Conservation (phyloP, 164 flowering plant species). For the Dillenia suffruticosa region DNA sequence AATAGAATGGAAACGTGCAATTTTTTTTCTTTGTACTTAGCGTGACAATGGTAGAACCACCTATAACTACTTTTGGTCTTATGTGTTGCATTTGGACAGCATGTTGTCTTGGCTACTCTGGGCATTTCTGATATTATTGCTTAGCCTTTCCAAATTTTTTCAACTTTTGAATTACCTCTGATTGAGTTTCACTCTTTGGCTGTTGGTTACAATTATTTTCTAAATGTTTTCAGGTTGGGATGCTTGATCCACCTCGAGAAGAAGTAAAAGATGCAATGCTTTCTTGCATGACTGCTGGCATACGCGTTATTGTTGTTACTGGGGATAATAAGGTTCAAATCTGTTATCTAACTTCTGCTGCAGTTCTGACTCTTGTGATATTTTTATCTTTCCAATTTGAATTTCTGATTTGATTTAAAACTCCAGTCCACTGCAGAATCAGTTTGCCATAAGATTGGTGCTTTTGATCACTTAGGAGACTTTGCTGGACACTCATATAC, state of each 20-base stretch:
- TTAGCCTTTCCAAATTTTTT: too few species aligned
- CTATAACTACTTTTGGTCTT: too few species aligned
- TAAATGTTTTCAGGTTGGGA: slow-evolving; percentile 64
- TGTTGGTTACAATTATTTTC: too few species aligned
- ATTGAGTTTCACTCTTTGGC: too few species aligned
- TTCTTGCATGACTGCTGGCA: slow-evolving; percentile 95
- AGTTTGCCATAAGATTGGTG: slow-evolving; percentile 81
- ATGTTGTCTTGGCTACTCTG: too few species aligned
- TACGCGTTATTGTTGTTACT: slow-evolving; percentile 96
- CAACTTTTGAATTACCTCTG: too few species aligned
- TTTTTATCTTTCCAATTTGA: slow-evolving; percentile 3
- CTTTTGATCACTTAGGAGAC: slow-evolving; percentile 79
- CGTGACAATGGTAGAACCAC: too few species aligned
- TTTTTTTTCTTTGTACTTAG: too few species aligned
- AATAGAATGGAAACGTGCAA: too few species aligned
- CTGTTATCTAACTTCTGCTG: not conserved
- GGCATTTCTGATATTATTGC: too few species aligned
- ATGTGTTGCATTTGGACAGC: too few species aligned
- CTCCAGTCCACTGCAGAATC: slow-evolving; percentile 94
- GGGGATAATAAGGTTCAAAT: slow-evolving; percentile 88
- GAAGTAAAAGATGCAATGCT: slow-evolving; percentile 91
- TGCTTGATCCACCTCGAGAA: slow-evolving; percentile 99
- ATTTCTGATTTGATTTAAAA: slow-evolving; percentile 15
- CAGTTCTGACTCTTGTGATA: not conserved
- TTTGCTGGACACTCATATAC: slow-evolving; percentile 81